Evolutionary conservation across 345 rosid genomes (phyloP).

Genomic region (Eucalyptus guilfoylei): DNA sequence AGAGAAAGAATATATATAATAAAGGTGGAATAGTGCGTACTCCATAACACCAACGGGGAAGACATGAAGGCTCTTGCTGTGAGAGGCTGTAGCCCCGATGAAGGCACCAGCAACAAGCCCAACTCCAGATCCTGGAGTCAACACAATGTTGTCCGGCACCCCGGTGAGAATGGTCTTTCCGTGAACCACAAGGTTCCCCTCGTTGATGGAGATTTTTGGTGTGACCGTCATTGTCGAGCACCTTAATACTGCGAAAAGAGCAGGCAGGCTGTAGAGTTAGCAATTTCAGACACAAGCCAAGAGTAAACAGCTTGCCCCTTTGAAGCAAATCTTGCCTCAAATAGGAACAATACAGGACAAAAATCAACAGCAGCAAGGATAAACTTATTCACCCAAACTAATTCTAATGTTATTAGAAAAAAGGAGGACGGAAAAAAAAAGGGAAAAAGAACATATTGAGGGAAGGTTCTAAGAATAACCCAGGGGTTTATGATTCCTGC

Average conservation of each 20-base stretch:
- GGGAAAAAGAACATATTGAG: neutral
- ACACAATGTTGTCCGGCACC: slow-evolving; percentile 67
- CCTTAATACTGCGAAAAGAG: neutral
- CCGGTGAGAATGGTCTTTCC: slow-evolving; percentile 87
- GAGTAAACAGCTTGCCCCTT: neutral
- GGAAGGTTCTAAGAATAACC: neutral
- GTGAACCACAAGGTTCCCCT: slow-evolving; percentile 79
- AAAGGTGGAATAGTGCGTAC: slow-evolving; percentile 21
- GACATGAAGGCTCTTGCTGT: slow-evolving; percentile 86
- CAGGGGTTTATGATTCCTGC: neutral
- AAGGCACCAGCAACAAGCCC: slow-evolving; percentile 71
- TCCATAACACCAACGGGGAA: slow-evolving; percentile 79
- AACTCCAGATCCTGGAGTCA: slow-evolving; percentile 58
- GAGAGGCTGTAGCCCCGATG: slow-evolving; percentile 71
- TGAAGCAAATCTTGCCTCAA: neutral
- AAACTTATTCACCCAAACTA: neutral
- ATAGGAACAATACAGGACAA: neutral
- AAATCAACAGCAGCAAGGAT: neutral
- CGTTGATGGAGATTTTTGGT: slow-evolving; percentile 56
- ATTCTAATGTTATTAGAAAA: neutral
- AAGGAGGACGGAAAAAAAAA: neutral
- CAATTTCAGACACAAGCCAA: neutral
- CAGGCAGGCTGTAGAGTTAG: neutral
- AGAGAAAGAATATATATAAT: neutral
- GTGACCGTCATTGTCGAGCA: slow-evolving; percentile 69